Evolutionary conservation across 2,329 filamentous ascomycete genomes (phyloP).

Genomic region (Nemania sp.): DNA sequence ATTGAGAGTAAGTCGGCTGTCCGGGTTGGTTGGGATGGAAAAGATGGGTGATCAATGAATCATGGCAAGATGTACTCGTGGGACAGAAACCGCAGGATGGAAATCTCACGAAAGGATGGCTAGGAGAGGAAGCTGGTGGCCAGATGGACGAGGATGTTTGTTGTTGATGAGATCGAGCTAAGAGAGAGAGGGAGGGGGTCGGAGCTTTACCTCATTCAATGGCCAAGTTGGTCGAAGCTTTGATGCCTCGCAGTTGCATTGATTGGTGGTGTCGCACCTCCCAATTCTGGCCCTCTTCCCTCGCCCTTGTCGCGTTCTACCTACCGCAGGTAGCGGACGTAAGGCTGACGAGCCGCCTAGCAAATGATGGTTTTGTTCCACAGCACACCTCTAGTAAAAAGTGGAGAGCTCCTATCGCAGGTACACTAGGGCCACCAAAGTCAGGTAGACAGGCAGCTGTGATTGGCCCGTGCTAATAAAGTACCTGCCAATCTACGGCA

Average conservation of each 20-base stretch:
- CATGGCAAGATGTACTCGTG: too few relatives aligned
- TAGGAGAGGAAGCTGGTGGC: too few relatives aligned
- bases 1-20: background rate
- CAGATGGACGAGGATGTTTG: background rate
- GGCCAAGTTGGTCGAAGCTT: constrained; percentile 11
- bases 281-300: constrained; percentile 7
- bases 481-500: too few relatives aligned
- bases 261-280: constrained; percentile 2
- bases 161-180: background rate
- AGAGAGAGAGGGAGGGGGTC: background rate
- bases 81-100: too few relatives aligned
- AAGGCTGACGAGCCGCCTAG: constrained; percentile 18
- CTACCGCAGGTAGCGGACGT: constrained; percentile 15
- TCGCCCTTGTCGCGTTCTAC: constrained; percentile 15
- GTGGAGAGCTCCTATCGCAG: too few relatives aligned
- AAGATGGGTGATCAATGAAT: too few relatives aligned
- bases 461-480: too few relatives aligned
- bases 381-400: too few relatives aligned
- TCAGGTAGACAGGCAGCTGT: too few relatives aligned
- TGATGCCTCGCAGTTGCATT: background rate
- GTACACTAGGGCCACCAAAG: too few relatives aligned
- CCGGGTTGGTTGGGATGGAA: too few relatives aligned
- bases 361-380: background rate
- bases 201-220: background rate
- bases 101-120: too few relatives aligned